These are phyloP conservation scores for Tephrocybe sp. DNA, from an alignment of 768 basidiomycete genomes.

Conservation along the genomic window DNA sequence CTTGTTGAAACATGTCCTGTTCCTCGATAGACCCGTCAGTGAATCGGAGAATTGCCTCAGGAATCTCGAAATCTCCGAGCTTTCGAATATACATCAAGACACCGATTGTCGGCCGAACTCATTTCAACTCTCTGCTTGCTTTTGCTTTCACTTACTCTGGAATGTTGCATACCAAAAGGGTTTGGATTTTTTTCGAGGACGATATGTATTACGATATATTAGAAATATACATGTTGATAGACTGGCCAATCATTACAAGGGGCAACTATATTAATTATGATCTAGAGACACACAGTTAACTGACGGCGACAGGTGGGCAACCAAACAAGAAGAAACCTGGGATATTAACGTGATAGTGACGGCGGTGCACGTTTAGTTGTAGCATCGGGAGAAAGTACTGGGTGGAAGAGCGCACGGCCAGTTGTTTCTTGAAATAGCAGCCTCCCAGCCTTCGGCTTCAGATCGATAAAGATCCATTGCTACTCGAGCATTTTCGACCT, in stretches of 20 bases:
- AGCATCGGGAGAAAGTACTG: constrained; percentile 79
- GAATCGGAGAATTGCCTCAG: constrained; percentile 24
- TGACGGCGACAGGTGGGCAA: neutral
- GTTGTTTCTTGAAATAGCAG: constrained; percentile 51
- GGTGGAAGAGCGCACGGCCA: constrained; percentile 82
- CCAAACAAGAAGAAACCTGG: constrained; percentile 2
- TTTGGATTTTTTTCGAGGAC: neutral
- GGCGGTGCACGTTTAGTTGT: constrained; percentile 39
- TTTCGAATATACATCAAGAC: too few relatives aligned
- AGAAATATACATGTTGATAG: constrained; percentile 6
- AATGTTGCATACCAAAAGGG: constrained; percentile 6
- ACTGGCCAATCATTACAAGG: constrained; percentile 11
- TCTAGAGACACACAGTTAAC: neutral
- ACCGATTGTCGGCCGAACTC: neutral
- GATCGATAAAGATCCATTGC: constrained; percentile 57
- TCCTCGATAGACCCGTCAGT: constrained; percentile 43
- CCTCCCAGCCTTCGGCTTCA: constrained; percentile 67
- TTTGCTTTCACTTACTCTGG: constrained; percentile 5
- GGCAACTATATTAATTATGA: constrained; percentile 2
- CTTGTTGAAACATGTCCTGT: constrained; percentile 5
- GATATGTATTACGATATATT: constrained; percentile 1
- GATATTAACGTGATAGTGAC: neutral
- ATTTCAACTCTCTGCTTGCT: neutral
- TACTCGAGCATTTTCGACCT: constrained; percentile 80
- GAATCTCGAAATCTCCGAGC: too few relatives aligned